These are phyloP conservation scores for Clonostachys solani DNA, from an alignment of 2,329 filamentous ascomycete species.

Conservation along the genomic window DNA sequence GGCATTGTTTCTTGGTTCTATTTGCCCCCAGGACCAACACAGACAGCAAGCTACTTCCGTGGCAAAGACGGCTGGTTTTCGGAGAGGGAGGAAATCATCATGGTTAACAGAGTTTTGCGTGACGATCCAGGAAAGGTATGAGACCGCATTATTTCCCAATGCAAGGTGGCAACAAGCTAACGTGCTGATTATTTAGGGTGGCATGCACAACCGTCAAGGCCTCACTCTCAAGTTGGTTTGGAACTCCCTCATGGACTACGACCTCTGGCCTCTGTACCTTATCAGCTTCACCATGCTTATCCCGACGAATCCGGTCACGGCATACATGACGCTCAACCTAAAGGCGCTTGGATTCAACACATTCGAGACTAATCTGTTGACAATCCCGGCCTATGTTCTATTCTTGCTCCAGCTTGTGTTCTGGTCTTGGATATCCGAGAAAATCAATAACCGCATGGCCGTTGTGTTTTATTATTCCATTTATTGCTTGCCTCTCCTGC, in stretches of 20 bases:
- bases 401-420: slow-evolving; percentile 27
- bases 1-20: slow-evolving; percentile 19
- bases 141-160: too few species aligned
- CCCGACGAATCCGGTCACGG: slow-evolving; percentile 11
- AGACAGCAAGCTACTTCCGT: slow-evolving; percentile 45
- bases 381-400: slow-evolving; percentile 50
- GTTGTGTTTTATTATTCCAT: slow-evolving; percentile 47
- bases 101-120: neutral
- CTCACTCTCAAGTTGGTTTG: slow-evolving; percentile 40
- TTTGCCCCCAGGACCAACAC: slow-evolving; percentile 21
- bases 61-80: neutral
- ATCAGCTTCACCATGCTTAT: slow-evolving; percentile 25
- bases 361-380: slow-evolving; percentile 59
- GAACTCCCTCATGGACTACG: slow-evolving; percentile 44
- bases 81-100: neutral
- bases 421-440: slow-evolving; percentile 29
- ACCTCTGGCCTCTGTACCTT: slow-evolving; percentile 50
- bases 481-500: slow-evolving; percentile 56
- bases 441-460: slow-evolving; percentile 12
- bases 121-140: neutral
- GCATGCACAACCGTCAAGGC: slow-evolving; percentile 50
- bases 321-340: slow-evolving; percentile 16
- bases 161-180: too few species aligned
- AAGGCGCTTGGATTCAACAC: slow-evolving; percentile 17
- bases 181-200: slow-evolving; percentile 30